Base-by-base conservation (phyloP, 306 rosid species). In the Casuarina cunninghamiana region DNA sequence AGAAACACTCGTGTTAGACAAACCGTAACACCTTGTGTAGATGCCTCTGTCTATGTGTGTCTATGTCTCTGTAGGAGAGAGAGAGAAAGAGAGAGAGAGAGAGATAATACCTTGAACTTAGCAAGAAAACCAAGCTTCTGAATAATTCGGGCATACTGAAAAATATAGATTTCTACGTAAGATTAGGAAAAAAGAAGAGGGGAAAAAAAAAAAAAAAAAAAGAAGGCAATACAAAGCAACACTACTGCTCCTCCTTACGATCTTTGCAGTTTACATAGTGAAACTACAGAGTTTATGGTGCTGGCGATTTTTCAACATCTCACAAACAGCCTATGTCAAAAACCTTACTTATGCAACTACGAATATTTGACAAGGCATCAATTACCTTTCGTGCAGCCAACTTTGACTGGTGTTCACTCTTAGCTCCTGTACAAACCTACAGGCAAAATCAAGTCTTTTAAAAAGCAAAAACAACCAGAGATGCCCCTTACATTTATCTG, bases 361-460 rank as follows among this genome's bases (percentile, higher is more conserved):
- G n/a, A 13, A 1, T 7, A 9, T 0, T 42, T 35, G 32, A 21
- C 49, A 63, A 69, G 61, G 49, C 48, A 71, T 32, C 8, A 72
- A 43, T 81, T 66, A 95, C 97, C 97, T 95, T 95, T 68, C 98
- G 88, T 75, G 98, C 97, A 5, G 98, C 98, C 84, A 95, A 83
- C 86, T 90, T 92, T 1, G 98, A 95, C 77, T 92, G 97, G 2
- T 80, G 79, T 84, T 95, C 98, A 77, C 98, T 92, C 88, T 92
- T 95, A 19, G 98, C 98, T 76, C 98, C 97, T 21, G 97, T 92
- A 80, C 98, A 95, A 74, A 95, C 98, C 97, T 95, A 87, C 61
- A 78, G 41, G 57, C 39, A 46, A 75, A n/a, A 77, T 21, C 63
- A 49, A 43, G 5, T 44, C 48, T 17, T 11, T 11, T 49, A 35